Percentiles rank a stretch among this genome's conserved stretches.
phyloP scores from a whole-genome alignment of 2,329 filamentous ascomycete species.

The Lachnellula arida region DNA sequence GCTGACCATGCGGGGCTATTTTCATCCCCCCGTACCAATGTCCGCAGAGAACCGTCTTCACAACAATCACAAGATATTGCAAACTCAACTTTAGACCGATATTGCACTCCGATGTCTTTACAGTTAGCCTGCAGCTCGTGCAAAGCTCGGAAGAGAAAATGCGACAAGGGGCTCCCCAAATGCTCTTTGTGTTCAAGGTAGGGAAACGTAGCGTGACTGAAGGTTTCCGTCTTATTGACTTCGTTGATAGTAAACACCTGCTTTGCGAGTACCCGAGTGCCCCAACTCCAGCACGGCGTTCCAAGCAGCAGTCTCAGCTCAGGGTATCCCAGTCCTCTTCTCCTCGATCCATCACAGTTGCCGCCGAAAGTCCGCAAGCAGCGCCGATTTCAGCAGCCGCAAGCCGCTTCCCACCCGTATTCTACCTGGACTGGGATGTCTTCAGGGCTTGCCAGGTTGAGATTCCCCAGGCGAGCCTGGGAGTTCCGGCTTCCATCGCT shows the following conservation, averaged over 20 bases:
- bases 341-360: neutral
- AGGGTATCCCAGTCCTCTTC: neutral
- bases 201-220: neutral
- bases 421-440: conserved; percentile 11
- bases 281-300: neutral
- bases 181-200: conserved; percentile 15
- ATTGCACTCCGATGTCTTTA: neutral
- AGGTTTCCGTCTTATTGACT: neutral
- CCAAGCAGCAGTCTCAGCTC: neutral
- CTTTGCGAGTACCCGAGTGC: conserved; percentile 1
- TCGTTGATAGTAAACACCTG: neutral
- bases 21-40: neutral
- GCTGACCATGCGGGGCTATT: neutral
- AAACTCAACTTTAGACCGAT: neutral
- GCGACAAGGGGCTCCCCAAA: conserved; percentile 11
- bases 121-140: conserved; percentile 7
- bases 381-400: neutral
- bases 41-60: too few species aligned
- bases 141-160: conserved; percentile 15
- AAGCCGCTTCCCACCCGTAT: conserved; percentile 12
- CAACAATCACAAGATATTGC: neutral
- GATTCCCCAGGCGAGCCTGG: neutral
- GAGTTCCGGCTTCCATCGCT: conserved; percentile 1
- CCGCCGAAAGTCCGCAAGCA: neutral
- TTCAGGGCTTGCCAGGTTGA: conserved; percentile 7